Conservation (phyloP, 306 rosid species). For the Vachellia collinsii region DNA sequence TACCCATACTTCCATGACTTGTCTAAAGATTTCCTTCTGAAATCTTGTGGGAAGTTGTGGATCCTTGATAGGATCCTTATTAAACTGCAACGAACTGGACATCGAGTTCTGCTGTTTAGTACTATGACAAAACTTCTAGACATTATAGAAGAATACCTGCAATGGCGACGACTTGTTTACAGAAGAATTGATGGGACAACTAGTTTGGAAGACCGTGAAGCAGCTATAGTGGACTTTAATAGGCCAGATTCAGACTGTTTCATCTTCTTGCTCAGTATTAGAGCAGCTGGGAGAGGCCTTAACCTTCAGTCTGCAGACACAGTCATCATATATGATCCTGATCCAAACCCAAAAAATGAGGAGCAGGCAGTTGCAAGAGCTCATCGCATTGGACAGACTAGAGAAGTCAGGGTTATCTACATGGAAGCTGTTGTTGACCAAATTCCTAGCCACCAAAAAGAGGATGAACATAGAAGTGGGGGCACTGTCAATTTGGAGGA, state of each 20-base stretch:
- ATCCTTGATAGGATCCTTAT: constrained; percentile 90
- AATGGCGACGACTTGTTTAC: constrained; percentile 82
- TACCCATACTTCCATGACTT: constrained; percentile 72
- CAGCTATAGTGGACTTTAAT: constrained; percentile 95
- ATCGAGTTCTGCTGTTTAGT: constrained; percentile 93
- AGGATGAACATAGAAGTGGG: constrained; percentile 87
- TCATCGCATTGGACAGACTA: constrained; percentile 95
- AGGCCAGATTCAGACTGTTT: constrained; percentile 77
- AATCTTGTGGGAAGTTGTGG: constrained; percentile 96
- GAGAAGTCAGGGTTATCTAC: constrained; percentile 95
- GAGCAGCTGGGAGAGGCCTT: constrained; percentile 99
- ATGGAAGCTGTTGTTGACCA: constrained; percentile 99
- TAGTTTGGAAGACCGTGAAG: constrained; percentile 94
- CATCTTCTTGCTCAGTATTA: constrained; percentile 97
- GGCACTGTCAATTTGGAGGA: constrained; percentile 82
- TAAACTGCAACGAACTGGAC: constrained; percentile 94
- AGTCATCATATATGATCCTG: constrained; percentile 95
- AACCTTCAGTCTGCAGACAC: constrained; percentile 99
- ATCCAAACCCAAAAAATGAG: constrained; percentile 98
- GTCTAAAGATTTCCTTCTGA: constrained; percentile 71
- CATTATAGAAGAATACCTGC: constrained; percentile 91
- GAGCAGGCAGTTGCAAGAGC: constrained; percentile 99
- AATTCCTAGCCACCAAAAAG: constrained; percentile 87
- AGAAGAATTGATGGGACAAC: constrained; percentile 98
- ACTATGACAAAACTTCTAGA: constrained; percentile 98